A percentile compares a stretch with the other conserved stretches of the same genome.
Evolutionary conservation across 1,284 basidiomycete genomes (phyloP).

Genomic region (Psilocybe mexicana): DNA sequence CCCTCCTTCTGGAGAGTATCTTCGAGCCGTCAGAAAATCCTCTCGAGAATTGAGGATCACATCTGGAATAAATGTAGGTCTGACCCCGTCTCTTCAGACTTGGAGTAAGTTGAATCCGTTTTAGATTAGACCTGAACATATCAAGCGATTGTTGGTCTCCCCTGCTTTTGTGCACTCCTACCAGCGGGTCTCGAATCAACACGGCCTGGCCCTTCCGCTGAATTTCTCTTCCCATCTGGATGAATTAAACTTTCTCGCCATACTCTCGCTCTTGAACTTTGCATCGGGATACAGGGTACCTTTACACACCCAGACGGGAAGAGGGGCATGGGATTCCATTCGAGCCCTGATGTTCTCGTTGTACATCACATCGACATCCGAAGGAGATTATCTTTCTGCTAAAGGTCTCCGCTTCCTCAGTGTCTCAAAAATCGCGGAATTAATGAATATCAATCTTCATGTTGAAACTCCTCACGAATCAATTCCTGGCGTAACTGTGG

Average conservation of each 20-base stretch:
- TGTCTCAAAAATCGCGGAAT: conserved; percentile 62
- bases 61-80: conserved; percentile 44
- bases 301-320: conserved; percentile 65
- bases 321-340: conserved; percentile 82
- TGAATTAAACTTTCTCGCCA: conserved; percentile 73
- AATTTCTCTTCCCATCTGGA: conserved; percentile 68
- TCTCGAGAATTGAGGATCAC: conserved; percentile 44
- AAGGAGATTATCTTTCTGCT: conserved; percentile 66
- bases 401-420: conserved; percentile 59
- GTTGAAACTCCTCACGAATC: conserved; percentile 70
- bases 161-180: conserved; percentile 65
- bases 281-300: conserved; percentile 76
- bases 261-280: conserved; percentile 79
- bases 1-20: conserved; percentile 47
- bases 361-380: conserved; percentile 63
- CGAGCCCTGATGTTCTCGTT: conserved; percentile 70
- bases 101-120: background rate
- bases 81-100: background rate
- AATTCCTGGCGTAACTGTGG: conserved; percentile 72
- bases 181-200: conserved; percentile 56
- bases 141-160: conserved; percentile 64
- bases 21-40: conserved; percentile 53
- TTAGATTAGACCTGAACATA: conserved; percentile 56
- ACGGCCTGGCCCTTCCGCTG: conserved; percentile 75
- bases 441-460: conserved; percentile 70